Conservation (phyloP, 2,329 filamentous ascomycete genomes). For the Orbilia javanica region DNA sequence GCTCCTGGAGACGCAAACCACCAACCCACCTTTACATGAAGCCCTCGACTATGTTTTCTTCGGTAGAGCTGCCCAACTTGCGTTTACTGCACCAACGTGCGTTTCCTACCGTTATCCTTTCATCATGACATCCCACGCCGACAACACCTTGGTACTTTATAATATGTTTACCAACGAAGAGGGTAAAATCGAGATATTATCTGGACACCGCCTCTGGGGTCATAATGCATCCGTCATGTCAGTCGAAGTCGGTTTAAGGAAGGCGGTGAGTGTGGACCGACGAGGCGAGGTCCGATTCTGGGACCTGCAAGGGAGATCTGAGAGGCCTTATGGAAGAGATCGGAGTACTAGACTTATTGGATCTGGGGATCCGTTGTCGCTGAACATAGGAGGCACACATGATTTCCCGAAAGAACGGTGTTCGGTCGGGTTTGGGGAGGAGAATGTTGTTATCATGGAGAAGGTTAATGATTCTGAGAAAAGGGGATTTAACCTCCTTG, state of each 20-base stretch:
- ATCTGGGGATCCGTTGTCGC: constrained; percentile 59
- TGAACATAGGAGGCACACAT: constrained; percentile 62
- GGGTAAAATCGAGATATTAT: constrained; percentile 75
- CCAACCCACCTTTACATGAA: constrained; percentile 42
- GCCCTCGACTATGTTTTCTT: constrained; percentile 52
- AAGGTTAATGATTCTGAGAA: constrained; percentile 74
- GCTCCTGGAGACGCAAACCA: constrained; percentile 19
- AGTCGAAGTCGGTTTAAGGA: constrained; percentile 84
- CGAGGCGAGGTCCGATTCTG: constrained; percentile 86
- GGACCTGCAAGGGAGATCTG: constrained; percentile 79
- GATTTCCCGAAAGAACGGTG: constrained; percentile 70
- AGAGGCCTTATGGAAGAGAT: constrained; percentile 40
- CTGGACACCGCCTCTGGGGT: constrained; percentile 84
- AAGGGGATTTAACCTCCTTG: constrained; percentile 77
- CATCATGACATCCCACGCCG: constrained; percentile 82
- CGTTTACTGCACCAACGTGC: constrained; percentile 69
- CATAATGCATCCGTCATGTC: constrained; percentile 91
- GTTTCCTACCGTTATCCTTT: constrained; percentile 84
- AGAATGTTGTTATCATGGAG: constrained; percentile 87
- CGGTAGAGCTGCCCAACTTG: constrained; percentile 59
- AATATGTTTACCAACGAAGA: constrained; percentile 80
- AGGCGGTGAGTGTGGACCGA: constrained; percentile 87
- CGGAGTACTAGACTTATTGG: constrained; percentile 27
- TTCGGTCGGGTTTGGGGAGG: constrained; percentile 85
- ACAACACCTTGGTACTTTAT: constrained; percentile 88